These are phyloP conservation scores for Nemania bipapillata DNA, from an alignment of 2,329 filamentous ascomycete species.

Conservation along the genomic window DNA sequence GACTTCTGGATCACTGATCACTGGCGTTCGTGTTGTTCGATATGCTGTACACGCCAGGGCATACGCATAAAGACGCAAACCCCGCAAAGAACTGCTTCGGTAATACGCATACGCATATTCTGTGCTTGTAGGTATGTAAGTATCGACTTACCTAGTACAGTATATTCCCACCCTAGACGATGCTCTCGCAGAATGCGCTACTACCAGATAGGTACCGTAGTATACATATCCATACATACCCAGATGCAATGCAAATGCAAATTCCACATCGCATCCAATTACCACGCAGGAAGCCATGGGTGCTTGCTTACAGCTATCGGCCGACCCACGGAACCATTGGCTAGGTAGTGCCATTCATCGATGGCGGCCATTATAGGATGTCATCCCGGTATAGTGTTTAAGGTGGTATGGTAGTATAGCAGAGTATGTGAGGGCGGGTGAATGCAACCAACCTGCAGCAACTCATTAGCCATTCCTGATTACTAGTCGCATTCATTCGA, in stretches of 20 bases:
- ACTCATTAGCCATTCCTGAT: conserved; percentile 33
- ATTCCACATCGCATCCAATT: conserved; percentile 34
- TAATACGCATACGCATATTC: background rate
- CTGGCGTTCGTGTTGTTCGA: conserved; percentile 38
- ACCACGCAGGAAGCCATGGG: conserved; percentile 45
- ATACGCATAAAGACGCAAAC: conserved; percentile 35
- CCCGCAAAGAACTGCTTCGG: conserved; percentile 32
- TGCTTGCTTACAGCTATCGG: conserved; percentile 47
- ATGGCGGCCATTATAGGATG: conserved; percentile 16
- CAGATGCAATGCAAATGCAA: conserved; percentile 32
- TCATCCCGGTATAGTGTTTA: conserved; percentile 20
- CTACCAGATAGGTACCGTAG: background rate
- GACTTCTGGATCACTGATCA: conserved; percentile 37
- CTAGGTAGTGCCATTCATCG: conserved; percentile 28
- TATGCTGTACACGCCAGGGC: conserved; percentile 39
- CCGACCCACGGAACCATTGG: conserved; percentile 39
- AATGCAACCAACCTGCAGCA: conserved; percentile 35
- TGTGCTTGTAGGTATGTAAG: background rate
- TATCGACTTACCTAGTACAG: conserved; percentile 1
- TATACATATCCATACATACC: too few species aligned
- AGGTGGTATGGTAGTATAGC: background rate
- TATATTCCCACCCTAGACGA: conserved; percentile 17
- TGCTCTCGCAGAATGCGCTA: conserved; percentile 21
- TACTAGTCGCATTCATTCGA: conserved; percentile 24
- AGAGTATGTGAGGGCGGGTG: conserved; percentile 7